Base-by-base conservation (phyloP, 768 basidiomycete genomes). In the Lyophyllum decastes region DNA sequence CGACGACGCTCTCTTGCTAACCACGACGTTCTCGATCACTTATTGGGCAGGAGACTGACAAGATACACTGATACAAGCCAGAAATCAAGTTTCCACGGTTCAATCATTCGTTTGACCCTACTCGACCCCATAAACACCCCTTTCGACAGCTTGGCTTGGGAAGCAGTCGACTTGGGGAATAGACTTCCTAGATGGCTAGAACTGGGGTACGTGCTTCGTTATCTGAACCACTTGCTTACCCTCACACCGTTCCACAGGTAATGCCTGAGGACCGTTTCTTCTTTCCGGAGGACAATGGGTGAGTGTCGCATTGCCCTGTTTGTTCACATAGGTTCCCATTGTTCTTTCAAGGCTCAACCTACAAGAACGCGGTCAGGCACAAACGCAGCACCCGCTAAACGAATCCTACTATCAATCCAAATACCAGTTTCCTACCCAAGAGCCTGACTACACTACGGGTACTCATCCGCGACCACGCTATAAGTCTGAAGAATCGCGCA, bases 221-320 rank as follows among this genome's bases (percentile, higher is more conserved):
- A 30, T 52, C 16, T 17, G n/a, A 35, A 47, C 16, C 24, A 47
- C 4, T 26, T n/a, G 25, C n/a, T 26, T n/a, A 14, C 27, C 17
- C 46, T 54, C 44, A 54, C 25, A 16, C 26, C 25, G 19, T 27
- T 12, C 17, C 12, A 40, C 40, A 12, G 22, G 19, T 22, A n/a
- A 11, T 44, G 40, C 46, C 55, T 45, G 21, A 19, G 4, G 51
- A 48, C 9, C 43, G 16, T 24, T 25, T 25, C 33, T 21, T 22
- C 26, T 24, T 17, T 27, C 11, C 27, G 26, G 49, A 38, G 12
- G 27, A 54, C 44, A 61, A 61, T 61, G 60, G 60, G 60, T 61
- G 34, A 54, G 55, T n/a, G 21, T 9, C 25, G 35, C 21, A n/a
- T 41, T n/a, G 40, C 22, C 22, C n/a, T 34, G 4, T 33, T 30